Conservation (phyloP, 1,284 basidiomycete species). For the Tranzscheliella williamsii region DNA sequence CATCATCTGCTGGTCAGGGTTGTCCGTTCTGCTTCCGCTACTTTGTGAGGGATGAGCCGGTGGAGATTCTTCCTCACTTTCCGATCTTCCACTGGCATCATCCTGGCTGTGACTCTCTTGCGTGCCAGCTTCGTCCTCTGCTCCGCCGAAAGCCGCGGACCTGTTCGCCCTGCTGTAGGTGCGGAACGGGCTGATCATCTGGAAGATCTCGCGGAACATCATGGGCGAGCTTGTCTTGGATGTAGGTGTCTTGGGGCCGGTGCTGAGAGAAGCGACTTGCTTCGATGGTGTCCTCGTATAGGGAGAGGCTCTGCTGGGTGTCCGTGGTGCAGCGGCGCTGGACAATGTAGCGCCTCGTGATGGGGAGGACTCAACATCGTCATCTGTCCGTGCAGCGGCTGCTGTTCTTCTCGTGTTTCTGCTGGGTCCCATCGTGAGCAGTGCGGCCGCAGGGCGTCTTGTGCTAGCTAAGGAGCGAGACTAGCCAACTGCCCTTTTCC, state of each 20-base stretch:
- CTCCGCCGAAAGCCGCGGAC: slow-evolving; percentile 34
- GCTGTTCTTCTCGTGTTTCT: background rate
- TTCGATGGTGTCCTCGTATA: slow-evolving; percentile 33
- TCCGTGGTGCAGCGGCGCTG: background rate
- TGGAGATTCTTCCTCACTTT: background rate
- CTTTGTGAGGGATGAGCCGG: too few species aligned
- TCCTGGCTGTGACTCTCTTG: background rate
- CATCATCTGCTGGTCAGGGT: background rate
- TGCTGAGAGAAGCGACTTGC: slow-evolving; percentile 4
- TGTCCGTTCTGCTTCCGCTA: background rate
- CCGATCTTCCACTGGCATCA: background rate
- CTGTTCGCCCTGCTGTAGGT: slow-evolving; percentile 19
- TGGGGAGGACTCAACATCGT: background rate
- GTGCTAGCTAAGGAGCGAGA: too few species aligned
- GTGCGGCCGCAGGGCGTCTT: too few species aligned
- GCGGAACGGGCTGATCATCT: slow-evolving; percentile 39
- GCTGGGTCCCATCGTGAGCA: background rate
- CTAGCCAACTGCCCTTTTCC: too few species aligned
- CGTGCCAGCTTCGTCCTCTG: slow-evolving; percentile 10
- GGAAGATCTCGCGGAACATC: slow-evolving; percentile 37
- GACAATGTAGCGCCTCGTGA: background rate
- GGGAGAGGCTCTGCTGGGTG: slow-evolving; percentile 21
- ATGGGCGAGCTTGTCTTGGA: slow-evolving; percentile 30
- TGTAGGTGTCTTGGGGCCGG: slow-evolving; percentile 23
- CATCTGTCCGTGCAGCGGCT: background rate